Percentiles rank a stretch among this genome's conserved stretches.
Conservation (phyloP, 2,329 filamentous ascomycete species). For the Escovopsis weberi region DNA sequence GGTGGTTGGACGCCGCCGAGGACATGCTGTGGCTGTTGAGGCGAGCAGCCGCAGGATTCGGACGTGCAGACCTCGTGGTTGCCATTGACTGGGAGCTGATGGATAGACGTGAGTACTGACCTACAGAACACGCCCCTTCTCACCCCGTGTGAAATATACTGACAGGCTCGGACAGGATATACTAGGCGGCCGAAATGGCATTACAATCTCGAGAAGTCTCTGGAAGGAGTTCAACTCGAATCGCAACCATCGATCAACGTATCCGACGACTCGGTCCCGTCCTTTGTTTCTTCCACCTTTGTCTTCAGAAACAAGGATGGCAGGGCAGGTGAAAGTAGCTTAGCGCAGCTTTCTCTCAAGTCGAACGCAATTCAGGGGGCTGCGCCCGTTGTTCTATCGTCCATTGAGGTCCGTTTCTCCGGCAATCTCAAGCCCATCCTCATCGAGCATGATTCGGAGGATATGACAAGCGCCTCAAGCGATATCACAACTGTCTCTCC, state of each 20-base stretch:
- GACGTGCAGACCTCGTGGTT: slow-evolving; percentile 40
- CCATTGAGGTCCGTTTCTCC: slow-evolving; percentile 39
- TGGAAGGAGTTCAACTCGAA: slow-evolving; percentile 32
- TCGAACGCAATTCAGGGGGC: slow-evolving; percentile 41
- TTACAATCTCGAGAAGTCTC: slow-evolving; percentile 44
- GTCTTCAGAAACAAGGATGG: slow-evolving; percentile 43
- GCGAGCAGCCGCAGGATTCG: slow-evolving; percentile 36
- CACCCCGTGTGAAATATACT: background rate
- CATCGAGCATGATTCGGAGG: slow-evolving; percentile 26
- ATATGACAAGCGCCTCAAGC: slow-evolving; percentile 4
- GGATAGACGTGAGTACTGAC: slow-evolving; percentile 33
- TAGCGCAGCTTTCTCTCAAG: slow-evolving; percentile 41
- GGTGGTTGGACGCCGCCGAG: slow-evolving; percentile 45
- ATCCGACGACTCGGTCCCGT: slow-evolving; percentile 34
- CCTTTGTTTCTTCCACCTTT: slow-evolving; percentile 40
- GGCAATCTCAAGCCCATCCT: slow-evolving; percentile 42
- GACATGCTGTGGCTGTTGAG: slow-evolving; percentile 48
- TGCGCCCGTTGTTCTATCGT: slow-evolving; percentile 34
- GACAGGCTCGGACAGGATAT: slow-evolving; percentile 28
- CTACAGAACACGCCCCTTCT: no score
- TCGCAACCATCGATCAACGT: slow-evolving; percentile 36
- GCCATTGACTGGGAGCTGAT: slow-evolving; percentile 53
- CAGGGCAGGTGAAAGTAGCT: slow-evolving; percentile 45
- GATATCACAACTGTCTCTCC: slow-evolving; percentile 9
- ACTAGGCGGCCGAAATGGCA: slow-evolving; percentile 40